Evolutionary conservation across 2,329 filamentous ascomycete genomes (phyloP).

Genomic region (Talaromyces sp.): DNA sequence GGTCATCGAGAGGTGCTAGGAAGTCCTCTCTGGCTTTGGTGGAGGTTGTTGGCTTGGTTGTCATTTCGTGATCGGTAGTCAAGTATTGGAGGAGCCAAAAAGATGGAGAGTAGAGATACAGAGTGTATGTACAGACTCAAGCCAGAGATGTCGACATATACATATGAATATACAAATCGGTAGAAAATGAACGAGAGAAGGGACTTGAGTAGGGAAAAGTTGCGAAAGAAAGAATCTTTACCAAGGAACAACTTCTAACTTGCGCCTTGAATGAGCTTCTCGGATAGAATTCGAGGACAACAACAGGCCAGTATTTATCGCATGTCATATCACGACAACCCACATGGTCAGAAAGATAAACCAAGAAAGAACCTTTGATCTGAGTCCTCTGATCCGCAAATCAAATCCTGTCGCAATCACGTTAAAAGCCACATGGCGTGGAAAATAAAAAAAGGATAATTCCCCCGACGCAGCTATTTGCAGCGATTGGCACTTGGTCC

Average conservation of each 20-base stretch:
- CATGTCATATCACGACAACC: conserved; percentile 1
- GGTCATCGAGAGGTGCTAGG: not conserved
- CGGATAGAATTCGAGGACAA: not conserved
- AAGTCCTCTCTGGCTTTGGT: conserved; percentile 2
- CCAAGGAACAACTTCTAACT: not conserved
- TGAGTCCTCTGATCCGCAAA: not conserved
- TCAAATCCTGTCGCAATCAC: not conserved
- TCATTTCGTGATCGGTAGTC: not conserved
- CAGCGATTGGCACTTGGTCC: not conserved
- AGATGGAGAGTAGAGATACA: not conserved
- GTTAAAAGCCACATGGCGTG: conserved; percentile 16
- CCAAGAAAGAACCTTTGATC: not conserved
- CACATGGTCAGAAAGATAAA: conserved; percentile 12
- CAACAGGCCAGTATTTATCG: not conserved
- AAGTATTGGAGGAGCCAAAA: not conserved
- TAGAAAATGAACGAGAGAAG: not conserved
- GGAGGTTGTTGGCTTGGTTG: not conserved
- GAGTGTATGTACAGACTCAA: not conserved
- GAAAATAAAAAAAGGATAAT: conserved; percentile 2
- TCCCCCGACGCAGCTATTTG: conserved; percentile 10
- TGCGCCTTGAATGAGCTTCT: not conserved
- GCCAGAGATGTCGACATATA: not conserved
- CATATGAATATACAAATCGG: not conserved
- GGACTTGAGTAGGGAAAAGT: not conserved
- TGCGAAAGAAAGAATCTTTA: not conserved